These are phyloP conservation scores for Termitomyces sp. DNA, from an alignment of 768 basidiomycete species.

Conservation along the genomic window DNA sequence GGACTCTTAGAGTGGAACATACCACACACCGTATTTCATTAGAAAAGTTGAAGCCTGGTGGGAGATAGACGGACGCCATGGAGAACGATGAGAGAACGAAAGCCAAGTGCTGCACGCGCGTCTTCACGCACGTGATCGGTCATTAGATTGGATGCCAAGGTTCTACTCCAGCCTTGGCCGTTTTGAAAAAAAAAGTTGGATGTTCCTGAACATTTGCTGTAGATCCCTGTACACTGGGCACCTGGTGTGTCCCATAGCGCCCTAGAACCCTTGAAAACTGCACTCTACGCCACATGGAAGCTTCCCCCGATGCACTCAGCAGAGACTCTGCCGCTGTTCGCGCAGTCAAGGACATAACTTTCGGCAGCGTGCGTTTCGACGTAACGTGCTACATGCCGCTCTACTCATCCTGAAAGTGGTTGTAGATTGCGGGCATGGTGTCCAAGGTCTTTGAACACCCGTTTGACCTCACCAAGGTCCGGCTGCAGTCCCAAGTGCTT, in stretches of 20 bases:
- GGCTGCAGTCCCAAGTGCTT: slow-evolving; percentile 88
- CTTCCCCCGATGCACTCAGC: slow-evolving; percentile 16
- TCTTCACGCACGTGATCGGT: slow-evolving; percentile 22
- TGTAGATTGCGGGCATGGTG: slow-evolving; percentile 78
- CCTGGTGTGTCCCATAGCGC: slow-evolving; percentile 3
- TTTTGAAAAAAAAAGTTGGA: no score
- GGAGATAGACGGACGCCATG: slow-evolving; percentile 49
- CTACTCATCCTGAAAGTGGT: neutral
- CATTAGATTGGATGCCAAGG: neutral
- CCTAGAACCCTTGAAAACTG: neutral
- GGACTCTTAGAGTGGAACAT: neutral
- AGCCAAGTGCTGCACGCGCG: slow-evolving; percentile 26
- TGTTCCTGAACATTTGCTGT: neutral
- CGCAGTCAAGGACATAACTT: slow-evolving; percentile 18
- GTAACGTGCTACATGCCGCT: no score
- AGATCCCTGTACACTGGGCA: neutral
- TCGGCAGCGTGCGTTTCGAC: slow-evolving; percentile 18
- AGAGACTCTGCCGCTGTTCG: slow-evolving; percentile 15
- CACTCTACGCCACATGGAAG: slow-evolving; percentile 16
- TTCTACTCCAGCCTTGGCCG: no score
- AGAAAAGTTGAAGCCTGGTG: slow-evolving; percentile 74
- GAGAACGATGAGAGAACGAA: no score
- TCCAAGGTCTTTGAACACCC: slow-evolving; percentile 89
- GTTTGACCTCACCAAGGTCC: slow-evolving; percentile 92
- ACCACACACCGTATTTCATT: slow-evolving; percentile 58